Evolutionary conservation across 1,284 basidiomycete species (phyloP).

Genomic region (Leccinum subrobustum): DNA sequence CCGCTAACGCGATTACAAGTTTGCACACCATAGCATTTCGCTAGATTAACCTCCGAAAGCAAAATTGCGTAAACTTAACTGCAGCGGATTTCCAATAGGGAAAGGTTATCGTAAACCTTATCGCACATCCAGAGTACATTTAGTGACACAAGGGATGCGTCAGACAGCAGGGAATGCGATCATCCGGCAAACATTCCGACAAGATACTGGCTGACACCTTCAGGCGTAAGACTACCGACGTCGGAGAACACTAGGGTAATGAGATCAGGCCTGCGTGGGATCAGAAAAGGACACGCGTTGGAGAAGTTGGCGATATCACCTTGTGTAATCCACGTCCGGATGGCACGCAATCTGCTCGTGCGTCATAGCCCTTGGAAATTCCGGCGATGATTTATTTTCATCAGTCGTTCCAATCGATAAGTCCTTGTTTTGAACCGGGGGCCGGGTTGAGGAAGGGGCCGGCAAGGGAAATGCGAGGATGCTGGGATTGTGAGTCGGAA

Average conservation of each 20-base stretch:
- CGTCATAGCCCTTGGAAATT: constrained; percentile 51
- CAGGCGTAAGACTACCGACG: constrained; percentile 88
- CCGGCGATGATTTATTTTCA: constrained; percentile 24
- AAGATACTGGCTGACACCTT: constrained; percentile 88
- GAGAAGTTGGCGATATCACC: constrained; percentile 41
- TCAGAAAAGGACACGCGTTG: constrained; percentile 24
- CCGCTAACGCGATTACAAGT: constrained; percentile 8
- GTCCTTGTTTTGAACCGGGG: constrained; percentile 17
- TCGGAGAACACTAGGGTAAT: constrained; percentile 91
- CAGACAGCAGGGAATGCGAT: constrained; percentile 12
- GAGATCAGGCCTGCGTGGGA: constrained; percentile 67
- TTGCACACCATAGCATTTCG: constrained; percentile 5
- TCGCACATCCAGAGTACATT: constrained; percentile 28
- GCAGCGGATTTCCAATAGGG: constrained; percentile 22
- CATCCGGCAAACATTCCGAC: constrained; percentile 87
- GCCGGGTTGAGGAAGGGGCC: constrained; percentile 30
- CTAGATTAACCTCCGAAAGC: constrained; percentile 17
- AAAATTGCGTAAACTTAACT: constrained; percentile 13
- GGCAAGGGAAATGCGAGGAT: constrained; percentile 62
- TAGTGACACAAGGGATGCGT: not conserved
- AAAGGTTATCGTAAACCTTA: constrained; percentile 42
- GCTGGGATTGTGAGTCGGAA: constrained; percentile 78
- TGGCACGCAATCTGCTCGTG: constrained; percentile 73
- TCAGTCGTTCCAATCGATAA: constrained; percentile 14
- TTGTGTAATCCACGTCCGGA: constrained; percentile 82